Conservation (phyloP, 1,284 basidiomycete genomes). For the Microbotryum violaceum region DNA sequence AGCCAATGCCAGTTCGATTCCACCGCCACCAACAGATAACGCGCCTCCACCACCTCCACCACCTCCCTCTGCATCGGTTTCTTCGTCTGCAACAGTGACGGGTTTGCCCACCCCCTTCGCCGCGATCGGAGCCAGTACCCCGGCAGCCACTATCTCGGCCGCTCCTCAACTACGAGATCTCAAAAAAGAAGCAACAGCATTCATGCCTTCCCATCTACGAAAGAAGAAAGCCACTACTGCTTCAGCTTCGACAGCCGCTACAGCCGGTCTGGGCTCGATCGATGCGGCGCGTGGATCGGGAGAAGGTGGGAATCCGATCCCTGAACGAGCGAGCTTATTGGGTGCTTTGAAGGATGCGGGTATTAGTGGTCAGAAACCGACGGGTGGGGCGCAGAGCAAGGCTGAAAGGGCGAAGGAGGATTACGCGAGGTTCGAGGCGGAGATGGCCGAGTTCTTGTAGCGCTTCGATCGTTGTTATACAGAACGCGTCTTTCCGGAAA, state of each 20-base stretch:
- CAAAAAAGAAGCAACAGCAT: constrained; percentile 82
- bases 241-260: constrained; percentile 1
- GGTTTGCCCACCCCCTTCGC: constrained; percentile 4
- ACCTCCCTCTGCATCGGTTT: constrained; percentile 5
- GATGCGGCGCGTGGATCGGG: constrained; percentile 12
- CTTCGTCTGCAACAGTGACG: constrained; percentile 24
- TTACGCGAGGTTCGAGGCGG: constrained; percentile 22
- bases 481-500: too few species aligned
- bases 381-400: background rate
- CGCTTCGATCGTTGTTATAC: background rate
- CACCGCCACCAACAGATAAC: constrained; percentile 23
- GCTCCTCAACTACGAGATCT: constrained; percentile 78
- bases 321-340: constrained; percentile 12
- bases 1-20: background rate
- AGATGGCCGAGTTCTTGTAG: constrained; percentile 25
- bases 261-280: constrained; percentile 9
- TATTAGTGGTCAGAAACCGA: constrained; percentile 6
- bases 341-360: constrained; percentile 21
- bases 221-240: constrained; percentile 15
- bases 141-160: constrained; percentile 64
- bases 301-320: background rate
- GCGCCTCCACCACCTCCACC: constrained; percentile 12
- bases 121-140: constrained; percentile 23
- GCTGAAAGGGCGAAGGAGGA: constrained; percentile 7
- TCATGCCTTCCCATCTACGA: constrained; percentile 53